A percentile compares a stretch with the other conserved stretches of the same genome.
Evolutionary conservation across 2,329 filamentous ascomycete genomes (phyloP).

Genomic region (Aspergillus sp.): DNA sequence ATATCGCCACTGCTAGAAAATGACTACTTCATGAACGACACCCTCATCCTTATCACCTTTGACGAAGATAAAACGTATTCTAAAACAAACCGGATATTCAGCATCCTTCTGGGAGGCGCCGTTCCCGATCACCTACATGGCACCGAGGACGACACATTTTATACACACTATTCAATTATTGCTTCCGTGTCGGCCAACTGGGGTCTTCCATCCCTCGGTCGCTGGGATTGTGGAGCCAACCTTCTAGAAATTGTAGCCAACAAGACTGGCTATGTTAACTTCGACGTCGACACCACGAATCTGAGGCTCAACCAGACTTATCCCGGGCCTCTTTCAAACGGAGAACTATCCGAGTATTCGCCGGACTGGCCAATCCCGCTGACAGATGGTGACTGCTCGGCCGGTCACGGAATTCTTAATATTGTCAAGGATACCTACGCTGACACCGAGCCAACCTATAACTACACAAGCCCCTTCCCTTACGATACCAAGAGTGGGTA

Average conservation of each 20-base stretch:
- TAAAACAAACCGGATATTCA: conserved; percentile 67
- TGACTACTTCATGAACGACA: conserved; percentile 71
- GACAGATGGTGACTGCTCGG: conserved; percentile 31
- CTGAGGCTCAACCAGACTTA: conserved; percentile 58
- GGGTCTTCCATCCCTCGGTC: conserved; percentile 67
- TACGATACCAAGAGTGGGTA: conserved; percentile 20
- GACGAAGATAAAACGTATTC: conserved; percentile 74
- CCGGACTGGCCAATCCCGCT: conserved; percentile 31
- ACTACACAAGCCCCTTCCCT: conserved; percentile 36
- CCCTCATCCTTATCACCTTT: conserved; percentile 73
- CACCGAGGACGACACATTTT: conserved; percentile 68
- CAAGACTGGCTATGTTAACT: conserved; percentile 57
- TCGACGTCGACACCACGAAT: conserved; percentile 39
- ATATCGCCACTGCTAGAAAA: conserved; percentile 69
- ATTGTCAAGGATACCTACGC: conserved; percentile 35
- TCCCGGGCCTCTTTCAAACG: conserved; percentile 44
- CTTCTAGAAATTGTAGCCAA: conserved; percentile 63
- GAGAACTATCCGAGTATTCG: conserved; percentile 27
- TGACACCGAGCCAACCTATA: conserved; percentile 29
- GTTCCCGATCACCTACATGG: conserved; percentile 64
- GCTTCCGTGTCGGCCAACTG: conserved; percentile 70
- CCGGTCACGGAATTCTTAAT: conserved; percentile 36
- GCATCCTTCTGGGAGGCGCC: conserved; percentile 72
- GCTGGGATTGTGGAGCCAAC: conserved; percentile 72
- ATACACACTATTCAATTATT: conserved; percentile 71